Base-by-base conservation (phyloP, 148 eudicot genomes). In the Suaeda aralocaspica region DNA sequence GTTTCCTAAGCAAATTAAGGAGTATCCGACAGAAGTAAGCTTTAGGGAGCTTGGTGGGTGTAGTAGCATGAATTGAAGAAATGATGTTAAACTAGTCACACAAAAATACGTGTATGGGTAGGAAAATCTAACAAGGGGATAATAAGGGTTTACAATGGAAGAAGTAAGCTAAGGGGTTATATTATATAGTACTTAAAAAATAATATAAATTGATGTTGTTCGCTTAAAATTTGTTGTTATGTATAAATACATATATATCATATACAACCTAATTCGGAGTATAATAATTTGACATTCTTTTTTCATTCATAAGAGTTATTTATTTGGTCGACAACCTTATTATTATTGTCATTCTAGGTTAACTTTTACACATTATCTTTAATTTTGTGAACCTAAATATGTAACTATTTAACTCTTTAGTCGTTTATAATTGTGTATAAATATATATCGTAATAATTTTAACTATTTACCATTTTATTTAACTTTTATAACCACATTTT, bases 61-160 rank as follows among this genome's bases (percentile, higher is more conserved):
- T 53, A 36, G 41, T 36, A 36, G 15, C 28, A 34, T 63, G 10
- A 33, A 45, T 61, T 45, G 46, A 58, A 31, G 26, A 71, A 63
- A 53, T 44, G 57, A 71, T 56, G 59, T 59, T n/a, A n/a, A n/a
- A n/a, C n/a, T n/a, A 52, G 57, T 24, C 30, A 59, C 60, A 64
- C 70, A 71, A 77, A 13, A 45, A 59, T 75, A 69, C 50, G 50
- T 46, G 48, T 61, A 74, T 70, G 14, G 73, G 60, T 81, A 64
- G 64, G 67, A 76, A 70, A 77, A 59, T 24, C 24, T 42, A 26
- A 29, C 34, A 59, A 63, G 55, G 59, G 45, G 65, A 67, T 53
- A 67, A 58, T 64, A 60, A 64, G 60, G 63, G 72, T 22, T 68
- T 75, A 22, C 51, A 5, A 28, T 50, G 11, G 44, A 41, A 55